A percentile compares a stretch with the other conserved stretches of the same genome.
Evolutionary conservation across 305 asterid genomes (phyloP).

Genomic region (Fraxinus platypoda): DNA sequence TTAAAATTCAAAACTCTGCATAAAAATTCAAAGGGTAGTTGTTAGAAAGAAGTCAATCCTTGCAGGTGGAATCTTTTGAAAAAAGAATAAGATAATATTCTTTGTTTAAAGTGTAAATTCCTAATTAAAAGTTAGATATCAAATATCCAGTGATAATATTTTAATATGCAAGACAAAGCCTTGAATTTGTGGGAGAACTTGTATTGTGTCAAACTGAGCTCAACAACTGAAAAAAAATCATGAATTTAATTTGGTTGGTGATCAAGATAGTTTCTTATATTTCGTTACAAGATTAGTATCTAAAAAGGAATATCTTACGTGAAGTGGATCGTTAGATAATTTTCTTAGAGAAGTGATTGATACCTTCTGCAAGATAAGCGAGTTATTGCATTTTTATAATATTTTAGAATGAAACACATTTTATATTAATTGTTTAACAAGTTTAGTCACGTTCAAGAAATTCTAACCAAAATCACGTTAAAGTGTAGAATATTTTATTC

Average conservation of each 20-base stretch:
- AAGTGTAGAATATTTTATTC: neutral
- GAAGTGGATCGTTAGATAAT: neutral
- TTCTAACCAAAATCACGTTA: neutral
- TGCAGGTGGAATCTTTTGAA: neutral
- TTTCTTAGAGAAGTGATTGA: neutral
- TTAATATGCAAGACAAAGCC: neutral
- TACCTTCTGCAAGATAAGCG: neutral
- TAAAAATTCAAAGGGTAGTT: neutral
- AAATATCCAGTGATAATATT: neutral
- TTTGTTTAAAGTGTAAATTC: neutral
- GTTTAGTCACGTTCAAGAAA: neutral
- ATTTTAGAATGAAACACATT: neutral
- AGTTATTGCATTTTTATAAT: neutral
- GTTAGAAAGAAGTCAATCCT: neutral
- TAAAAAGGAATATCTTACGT: neutral
- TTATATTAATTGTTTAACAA: neutral
- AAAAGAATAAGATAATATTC: neutral
- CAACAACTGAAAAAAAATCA: neutral
- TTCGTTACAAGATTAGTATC: neutral
- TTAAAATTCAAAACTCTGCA: neutral
- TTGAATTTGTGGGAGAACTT: neutral
- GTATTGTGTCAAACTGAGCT: neutral
- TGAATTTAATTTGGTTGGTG: neutral
- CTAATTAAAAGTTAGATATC: neutral
- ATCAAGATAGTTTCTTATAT: neutral